Conservation (phyloP, 768 basidiomycete genomes). For the Collybia nuda region DNA sequence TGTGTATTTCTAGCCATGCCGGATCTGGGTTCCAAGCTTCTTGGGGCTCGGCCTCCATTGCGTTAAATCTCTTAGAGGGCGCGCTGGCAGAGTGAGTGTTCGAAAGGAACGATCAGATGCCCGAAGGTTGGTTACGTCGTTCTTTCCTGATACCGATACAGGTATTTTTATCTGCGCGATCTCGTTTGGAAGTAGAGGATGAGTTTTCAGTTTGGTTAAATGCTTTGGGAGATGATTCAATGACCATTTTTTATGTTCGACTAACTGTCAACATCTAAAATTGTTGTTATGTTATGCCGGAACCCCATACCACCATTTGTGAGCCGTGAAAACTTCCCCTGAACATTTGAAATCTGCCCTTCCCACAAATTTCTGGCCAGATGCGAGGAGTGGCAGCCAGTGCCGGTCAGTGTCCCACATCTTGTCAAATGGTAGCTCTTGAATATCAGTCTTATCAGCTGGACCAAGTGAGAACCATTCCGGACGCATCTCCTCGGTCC, state of each 20-base stretch:
- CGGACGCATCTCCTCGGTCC: slow-evolving; percentile 88
- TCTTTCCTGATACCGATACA: too few species aligned
- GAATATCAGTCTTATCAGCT: slow-evolving; percentile 11
- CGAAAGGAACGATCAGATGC: slow-evolving; percentile 9
- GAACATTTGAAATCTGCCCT: slow-evolving; percentile 41
- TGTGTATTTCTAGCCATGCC: slow-evolving; percentile 42
- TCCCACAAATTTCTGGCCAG: slow-evolving; percentile 38
- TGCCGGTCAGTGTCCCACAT: slow-evolving; percentile 63
- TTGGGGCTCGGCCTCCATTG: slow-evolving; percentile 61
- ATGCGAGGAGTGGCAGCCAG: slow-evolving; percentile 68
- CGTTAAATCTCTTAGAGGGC: slow-evolving; percentile 44
- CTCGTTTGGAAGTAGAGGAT: too few species aligned
- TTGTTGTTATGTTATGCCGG: not conserved
- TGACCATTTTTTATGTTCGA: too few species aligned
- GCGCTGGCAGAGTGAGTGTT: slow-evolving; percentile 25
- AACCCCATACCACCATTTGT: slow-evolving; percentile 48
- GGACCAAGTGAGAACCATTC: slow-evolving; percentile 61
- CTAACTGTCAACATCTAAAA: too few species aligned
- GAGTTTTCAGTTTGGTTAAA: not conserved
- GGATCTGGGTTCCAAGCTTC: slow-evolving; percentile 64
- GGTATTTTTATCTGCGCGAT: too few species aligned
- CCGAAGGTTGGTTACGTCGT: too few species aligned
- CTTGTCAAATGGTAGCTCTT: slow-evolving; percentile 57
- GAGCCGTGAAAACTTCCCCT: slow-evolving; percentile 27
- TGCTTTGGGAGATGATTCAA: not conserved